Base-by-base conservation (phyloP, 805 yeast species). In the Wickerhamomyces queroliae region DNA sequence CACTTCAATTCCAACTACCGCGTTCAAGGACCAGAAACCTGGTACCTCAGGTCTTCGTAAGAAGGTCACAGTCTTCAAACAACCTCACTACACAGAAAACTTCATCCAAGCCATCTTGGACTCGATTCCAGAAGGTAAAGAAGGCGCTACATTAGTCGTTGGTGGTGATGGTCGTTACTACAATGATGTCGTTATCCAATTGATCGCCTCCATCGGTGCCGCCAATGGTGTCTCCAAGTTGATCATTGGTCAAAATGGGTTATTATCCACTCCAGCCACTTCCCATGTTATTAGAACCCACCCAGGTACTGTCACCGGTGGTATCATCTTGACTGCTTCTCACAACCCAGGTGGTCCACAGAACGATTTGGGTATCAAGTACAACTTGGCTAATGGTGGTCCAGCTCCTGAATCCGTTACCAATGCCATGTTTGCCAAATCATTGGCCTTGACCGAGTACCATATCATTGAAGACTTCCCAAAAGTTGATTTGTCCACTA, bases 111-210 rank as follows among this genome's bases (percentile, higher is more conserved):
- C 96, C 7, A 75, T 88, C 43, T 61, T 90, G 40, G 78, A 77
- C 41, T 77, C 97, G 27, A 90, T 91, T 50, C 98, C 98, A 17
- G 96, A 91, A 61, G 97, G 97, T 22, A 66, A 80, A 7, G 40
- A 74, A 40, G 83, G 67, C 42, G 71, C 96, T 4, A 78, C 83
- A 4, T 68, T 91, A 44, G 97, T 90, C 2, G 80, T 91, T 48
- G 99, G 99, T 43, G 99, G 99, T 43, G 99, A 91, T 61, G 98
- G 98, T 34, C 80, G 99, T 52, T 91, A 70, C 70, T 93, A 88
- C 69, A 90, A 90, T 59, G 83, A 77, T 50, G 73, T 70, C 33
- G 90, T 89, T 30, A 76, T 93, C 53, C 86, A 88, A 58, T 66
- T 82, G 57, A 91, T 91, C 53, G 83, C 87, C 26, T 66, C 78